Percentiles rank a stretch among this genome's conserved stretches.
These are phyloP conservation scores for Leccinum truebloodii DNA, from an alignment of 768 basidiomycete genomes.

Conservation along the genomic window DNA sequence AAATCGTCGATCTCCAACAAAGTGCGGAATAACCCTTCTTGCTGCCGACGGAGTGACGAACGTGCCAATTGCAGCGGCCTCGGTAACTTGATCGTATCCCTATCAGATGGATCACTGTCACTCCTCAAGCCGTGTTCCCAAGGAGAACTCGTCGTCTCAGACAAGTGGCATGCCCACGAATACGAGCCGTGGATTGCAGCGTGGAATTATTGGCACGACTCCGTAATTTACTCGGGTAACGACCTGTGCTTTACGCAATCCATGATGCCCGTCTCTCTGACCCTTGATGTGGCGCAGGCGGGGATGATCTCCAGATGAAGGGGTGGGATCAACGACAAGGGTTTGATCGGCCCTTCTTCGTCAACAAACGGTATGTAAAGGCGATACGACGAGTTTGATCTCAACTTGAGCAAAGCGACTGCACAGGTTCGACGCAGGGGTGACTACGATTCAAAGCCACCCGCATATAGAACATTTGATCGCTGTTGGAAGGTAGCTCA, in stretches of 20 bases:
- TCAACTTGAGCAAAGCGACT: slow-evolving; percentile 3
- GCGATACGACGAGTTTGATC: neutral
- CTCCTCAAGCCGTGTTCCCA: slow-evolving; percentile 53
- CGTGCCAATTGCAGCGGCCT: slow-evolving; percentile 37
- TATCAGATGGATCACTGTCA: slow-evolving; percentile 78
- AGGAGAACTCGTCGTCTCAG: slow-evolving; percentile 43
- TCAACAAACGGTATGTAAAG: slow-evolving; percentile 65
- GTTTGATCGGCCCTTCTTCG: slow-evolving; percentile 56
- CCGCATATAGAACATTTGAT: slow-evolving; percentile 77
- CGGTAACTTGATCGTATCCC: slow-evolving; percentile 72
- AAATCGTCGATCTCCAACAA: slow-evolving; percentile 54
- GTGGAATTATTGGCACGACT: slow-evolving; percentile 85
- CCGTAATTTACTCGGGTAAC: slow-evolving; percentile 82
- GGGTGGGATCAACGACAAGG: slow-evolving; percentile 85
- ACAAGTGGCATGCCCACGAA: slow-evolving; percentile 86
- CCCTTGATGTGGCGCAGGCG: slow-evolving; percentile 52
- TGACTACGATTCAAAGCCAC: slow-evolving; percentile 87
- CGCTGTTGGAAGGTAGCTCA: slow-evolving; percentile 83
- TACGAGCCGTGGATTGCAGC: slow-evolving; percentile 93
- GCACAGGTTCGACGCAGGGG: slow-evolving; percentile 84
- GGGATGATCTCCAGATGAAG: slow-evolving; percentile 90
- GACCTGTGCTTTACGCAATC: neutral
- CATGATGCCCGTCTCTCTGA: neutral
- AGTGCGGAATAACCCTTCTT: slow-evolving; percentile 37
- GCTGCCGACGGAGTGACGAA: slow-evolving; percentile 1